These are phyloP conservation scores for Harringtonia aguacate DNA, from an alignment of 2,329 filamentous ascomycete genomes.

Conservation along the genomic window DNA sequence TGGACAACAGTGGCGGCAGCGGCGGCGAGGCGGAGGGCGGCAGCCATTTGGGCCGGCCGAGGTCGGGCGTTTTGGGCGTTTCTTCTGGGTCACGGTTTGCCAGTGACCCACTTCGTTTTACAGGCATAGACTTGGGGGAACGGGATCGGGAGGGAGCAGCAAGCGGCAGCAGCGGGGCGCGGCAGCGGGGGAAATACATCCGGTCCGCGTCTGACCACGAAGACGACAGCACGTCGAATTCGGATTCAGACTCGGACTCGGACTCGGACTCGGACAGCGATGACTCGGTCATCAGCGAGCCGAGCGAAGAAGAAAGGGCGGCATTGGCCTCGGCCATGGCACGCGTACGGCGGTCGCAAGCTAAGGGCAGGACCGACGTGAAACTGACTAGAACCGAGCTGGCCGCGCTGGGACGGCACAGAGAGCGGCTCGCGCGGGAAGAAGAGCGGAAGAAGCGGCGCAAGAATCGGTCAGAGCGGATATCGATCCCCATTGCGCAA, in stretches of 20 bases:
- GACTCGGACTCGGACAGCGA: slow-evolving; percentile 28
- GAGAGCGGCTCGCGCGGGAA: slow-evolving; percentile 45
- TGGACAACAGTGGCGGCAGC: slow-evolving; percentile 48
- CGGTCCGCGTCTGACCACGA: slow-evolving; percentile 21
- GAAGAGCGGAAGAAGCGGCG: slow-evolving; percentile 17
- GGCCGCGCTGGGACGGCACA: slow-evolving; percentile 62
- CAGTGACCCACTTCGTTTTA: slow-evolving; percentile 51
- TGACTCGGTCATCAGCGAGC: slow-evolving; percentile 28
- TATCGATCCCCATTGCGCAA: slow-evolving; percentile 42
- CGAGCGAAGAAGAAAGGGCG: slow-evolving; percentile 49
- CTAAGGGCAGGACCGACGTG: slow-evolving; percentile 67
- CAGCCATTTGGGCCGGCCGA: slow-evolving; percentile 20
- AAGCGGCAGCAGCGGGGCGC: slow-evolving; percentile 3
- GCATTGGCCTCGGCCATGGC: slow-evolving; percentile 69
- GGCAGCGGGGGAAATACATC: slow-evolving; percentile 25
- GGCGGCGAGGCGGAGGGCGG: slow-evolving; percentile 42
- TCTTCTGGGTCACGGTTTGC: slow-evolving; percentile 29
- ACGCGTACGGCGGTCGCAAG: slow-evolving; percentile 68
- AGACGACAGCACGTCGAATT: not conserved
- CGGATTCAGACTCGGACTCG: slow-evolving; percentile 21
- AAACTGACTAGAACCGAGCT: slow-evolving; percentile 72
- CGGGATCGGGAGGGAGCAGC: slow-evolving; percentile 15
- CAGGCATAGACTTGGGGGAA: slow-evolving; percentile 45
- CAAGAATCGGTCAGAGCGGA: slow-evolving; percentile 30
- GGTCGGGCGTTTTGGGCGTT: slow-evolving; percentile 3